Evolutionary conservation across 73 alveolate genomes (phyloP), one percentile per base, ranked within the genome.

Genomic region (Vitrella brassicaformis): DNA sequence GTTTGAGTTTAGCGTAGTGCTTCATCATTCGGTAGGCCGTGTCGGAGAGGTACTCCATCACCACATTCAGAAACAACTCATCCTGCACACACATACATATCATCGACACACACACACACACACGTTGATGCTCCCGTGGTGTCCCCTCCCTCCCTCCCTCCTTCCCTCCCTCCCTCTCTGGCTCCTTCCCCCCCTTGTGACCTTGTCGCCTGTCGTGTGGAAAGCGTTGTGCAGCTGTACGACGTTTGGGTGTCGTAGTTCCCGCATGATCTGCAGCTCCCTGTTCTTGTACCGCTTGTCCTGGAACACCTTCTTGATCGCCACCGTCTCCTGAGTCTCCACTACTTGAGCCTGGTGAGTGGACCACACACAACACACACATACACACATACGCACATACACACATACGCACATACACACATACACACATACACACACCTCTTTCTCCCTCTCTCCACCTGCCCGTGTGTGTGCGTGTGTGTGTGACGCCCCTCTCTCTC

Each of bases 211-310:
- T n/a, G 86, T 79, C 19, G 98, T 92, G 85, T 92, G 92, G 83
- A 94, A 94, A 66, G 94, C 97, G 74, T 92, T 94, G 83, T 82
- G 71, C 74, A 84, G 56, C 69, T 83, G 87, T 29, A 94, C 89
- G 45, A 90, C 92, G 81, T 89, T 89, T 27, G 97, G 95, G 79
- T 94, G 97, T 69, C 73, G 76, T 78, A 94, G 91, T 81, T 92
- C 97, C 82, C 90, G 92, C 96, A 94, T 86, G 73, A 92, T 92
- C 79, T 90, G 91, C 78, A 89, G 80, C 86, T 92, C 98, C 66
- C 98, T 74, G 84, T 92, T 92, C 87, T 92, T 91, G 88, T 92
- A 92, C 31, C 96, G 67, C 78, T 85, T 90, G 89, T 92, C 98
- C 81, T 91, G 69, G 80, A 86, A 91, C 47, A 92, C 98, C 73